Conservation (phyloP, 2,329 filamentous ascomycete genomes). For the Lachnellula subtilissima region DNA sequence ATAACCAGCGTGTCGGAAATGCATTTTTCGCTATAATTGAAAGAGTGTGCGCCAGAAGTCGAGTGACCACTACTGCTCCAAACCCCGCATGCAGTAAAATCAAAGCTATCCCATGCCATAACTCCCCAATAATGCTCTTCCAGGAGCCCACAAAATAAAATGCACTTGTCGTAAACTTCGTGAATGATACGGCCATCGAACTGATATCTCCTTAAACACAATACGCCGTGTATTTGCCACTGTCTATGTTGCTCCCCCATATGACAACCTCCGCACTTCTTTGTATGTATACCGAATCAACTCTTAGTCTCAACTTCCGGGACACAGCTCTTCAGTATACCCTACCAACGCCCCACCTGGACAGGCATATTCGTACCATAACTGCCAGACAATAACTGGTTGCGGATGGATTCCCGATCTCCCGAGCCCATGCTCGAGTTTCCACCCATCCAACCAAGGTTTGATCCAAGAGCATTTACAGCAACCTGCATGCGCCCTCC, state of each 20-base stretch:
- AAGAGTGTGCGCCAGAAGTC: constrained; percentile 25
- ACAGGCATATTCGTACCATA: constrained; percentile 51
- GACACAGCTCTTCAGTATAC: background rate
- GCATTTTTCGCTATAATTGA: constrained; percentile 11
- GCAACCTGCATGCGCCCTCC: constrained; percentile 77
- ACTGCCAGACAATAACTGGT: constrained; percentile 56
- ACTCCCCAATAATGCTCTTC: constrained; percentile 27
- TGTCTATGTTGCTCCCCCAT: constrained; percentile 18
- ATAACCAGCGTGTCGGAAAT: background rate
- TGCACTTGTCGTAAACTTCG: constrained; percentile 30
- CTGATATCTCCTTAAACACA: constrained; percentile 20
- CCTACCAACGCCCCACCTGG: constrained; percentile 57
- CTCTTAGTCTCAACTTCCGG: constrained; percentile 4
- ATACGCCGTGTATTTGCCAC: constrained; percentile 22
- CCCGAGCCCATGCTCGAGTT: constrained; percentile 16
- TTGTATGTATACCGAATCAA: constrained; percentile 18
- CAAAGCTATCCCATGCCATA: constrained; percentile 13
- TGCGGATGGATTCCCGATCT: constrained; percentile 54
- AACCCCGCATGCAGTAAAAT: constrained; percentile 22
- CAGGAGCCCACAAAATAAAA: constrained; percentile 17
- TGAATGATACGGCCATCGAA: constrained; percentile 21
- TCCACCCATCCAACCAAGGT: constrained; percentile 72
- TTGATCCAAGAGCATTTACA: constrained; percentile 68
- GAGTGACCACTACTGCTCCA: constrained; percentile 8
- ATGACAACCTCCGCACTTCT: constrained; percentile 19